Base-by-base conservation (phyloP, 768 basidiomycete genomes). In the Boletus barrowsii region DNA sequence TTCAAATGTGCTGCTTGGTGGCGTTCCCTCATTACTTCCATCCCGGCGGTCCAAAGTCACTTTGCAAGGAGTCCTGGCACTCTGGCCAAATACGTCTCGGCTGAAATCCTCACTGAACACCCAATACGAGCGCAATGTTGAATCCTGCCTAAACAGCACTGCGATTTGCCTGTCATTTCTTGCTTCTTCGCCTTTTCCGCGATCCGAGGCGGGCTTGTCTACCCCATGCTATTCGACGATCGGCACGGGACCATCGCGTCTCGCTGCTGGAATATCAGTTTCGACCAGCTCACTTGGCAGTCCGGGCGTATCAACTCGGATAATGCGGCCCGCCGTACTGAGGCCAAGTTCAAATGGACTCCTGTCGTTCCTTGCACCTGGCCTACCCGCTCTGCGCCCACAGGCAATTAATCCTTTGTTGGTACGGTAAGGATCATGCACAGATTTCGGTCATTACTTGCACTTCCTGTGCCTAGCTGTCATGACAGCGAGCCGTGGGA, bases 11-110 rank as follows among this genome's bases (percentile, higher is more conserved):
- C n/a, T 18, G 1, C 11, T 51, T 43, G 22, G 32, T 42, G 49
- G 33, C 41, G 41, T 42, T 50, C 2, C 14, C 39, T 42, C 41
- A 61, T 49, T 49, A 33, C 53, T 45, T 45, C 58, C 53, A 56
- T 47, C 45, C 47, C 53, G 53, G 39, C 41, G 49, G 40, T 51
- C 11, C 14, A 20, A 42, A 20, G 47, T 42, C 44, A 47, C 48
- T 42, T 33, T 35, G 33, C 33, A 35, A 35, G 0, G 32, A 8
- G 32, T 32, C 11, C 32, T 33, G 32, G 32, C 9, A 33, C 32
- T 33, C 8, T 33, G 32, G 9, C 32, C 32, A 33, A 5, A 33
- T 33, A 8, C 32, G 32, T 26, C 26, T 33, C 33, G 33, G 33
- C 33, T 10, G 33, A 33, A 13, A 26, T 26, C 26, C 26, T 26